Evolutionary conservation across 2,329 filamentous ascomycete species (phyloP), one percentile per base, ranked within the genome.

Genomic region (Diaporthe sp.): DNA sequence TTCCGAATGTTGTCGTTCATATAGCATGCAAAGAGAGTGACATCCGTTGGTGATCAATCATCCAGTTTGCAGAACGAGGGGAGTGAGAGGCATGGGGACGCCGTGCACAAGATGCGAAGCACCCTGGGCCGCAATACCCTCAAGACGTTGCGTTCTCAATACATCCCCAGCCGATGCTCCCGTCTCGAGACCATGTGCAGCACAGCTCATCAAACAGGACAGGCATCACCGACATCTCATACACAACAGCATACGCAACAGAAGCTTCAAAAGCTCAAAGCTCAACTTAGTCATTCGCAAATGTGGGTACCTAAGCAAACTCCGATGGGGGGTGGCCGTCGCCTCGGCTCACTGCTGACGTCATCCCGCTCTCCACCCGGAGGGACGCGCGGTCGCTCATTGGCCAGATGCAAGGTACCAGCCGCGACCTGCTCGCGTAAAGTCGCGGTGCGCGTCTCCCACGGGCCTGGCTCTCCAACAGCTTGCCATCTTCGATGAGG

Each of bases 371-470:
- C 57, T 39, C 60, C 39, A 63, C 60, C 61, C 25, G 20, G 58
- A 55, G 71, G 58, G 34, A 74, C 34, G 6, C 53, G 20, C 34
- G 5, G 34, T 22, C 25, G 63, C 42, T 74, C 55, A 76, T 76
- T 76, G 75, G 75, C 39, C 49, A 47, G 20, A 31, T 39, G 22
- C 57, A 42, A 31, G 42, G 65, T 22, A 34, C 42, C 20, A 4
- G 37, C 63, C 75, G 71, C 75, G 75, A 71, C 57, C 57, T 53
- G n/a, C 44, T 73, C 71, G 71, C 71, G 71, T 65, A 70, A 76
- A 74, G 68, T 71, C 75, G 75, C 75, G 75, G 72, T 71, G 65
- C 75, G 75, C 75, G 72, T 76, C 72, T 58, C 58, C 68, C 75
- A 13, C 47, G 44, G 60, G 47, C 9, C 39, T 63, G 39, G 60